A percentile compares a stretch with the other conserved stretches of the same genome.
phyloP scores from a whole-genome alignment of 208 protist species.

The Leishmania mexicana region DNA sequence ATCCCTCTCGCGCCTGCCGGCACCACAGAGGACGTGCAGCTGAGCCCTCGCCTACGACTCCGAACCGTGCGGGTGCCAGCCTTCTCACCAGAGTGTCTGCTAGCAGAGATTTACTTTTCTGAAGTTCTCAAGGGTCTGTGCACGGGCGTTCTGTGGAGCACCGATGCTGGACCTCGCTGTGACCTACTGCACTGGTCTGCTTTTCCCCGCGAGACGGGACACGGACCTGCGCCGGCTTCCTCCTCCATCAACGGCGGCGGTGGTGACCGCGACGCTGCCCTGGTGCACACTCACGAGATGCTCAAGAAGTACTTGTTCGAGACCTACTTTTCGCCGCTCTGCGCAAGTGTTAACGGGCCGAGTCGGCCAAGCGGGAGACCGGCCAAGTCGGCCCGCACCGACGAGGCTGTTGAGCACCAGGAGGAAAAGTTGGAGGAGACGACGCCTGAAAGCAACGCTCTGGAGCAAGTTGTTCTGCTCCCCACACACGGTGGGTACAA shows the following conservation, averaged over 20 bases:
- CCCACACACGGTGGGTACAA: slow-evolving; percentile 82
- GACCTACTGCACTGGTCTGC: slow-evolving; percentile 36
- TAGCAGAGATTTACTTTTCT: slow-evolving; percentile 59
- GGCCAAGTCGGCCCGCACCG: not conserved
- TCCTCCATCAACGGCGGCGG: not conserved
- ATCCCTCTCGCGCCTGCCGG: slow-evolving; percentile 24
- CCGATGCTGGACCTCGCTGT: slow-evolving; percentile 57
- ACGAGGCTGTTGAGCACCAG: not conserved
- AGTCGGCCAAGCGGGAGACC: not conserved
- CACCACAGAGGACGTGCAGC: slow-evolving; percentile 7
- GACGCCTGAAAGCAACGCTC: not conserved
- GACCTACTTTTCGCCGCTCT: slow-evolving; percentile 37
- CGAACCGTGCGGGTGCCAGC: slow-evolving; percentile 48
- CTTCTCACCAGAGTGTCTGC: slow-evolving; percentile 70
- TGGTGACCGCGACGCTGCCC: slow-evolving; percentile 13
- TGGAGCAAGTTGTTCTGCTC: slow-evolving; percentile 61
- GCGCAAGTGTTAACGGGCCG: not conserved
- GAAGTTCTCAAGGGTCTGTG: slow-evolving; percentile 51
- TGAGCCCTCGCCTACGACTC: slow-evolving; percentile 33
- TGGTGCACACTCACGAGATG: slow-evolving; percentile 39
- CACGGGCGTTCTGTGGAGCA: slow-evolving; percentile 58
- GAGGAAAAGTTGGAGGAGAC: slow-evolving; percentile 2
- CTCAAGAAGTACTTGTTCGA: slow-evolving; percentile 46
- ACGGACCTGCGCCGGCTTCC: not conserved
- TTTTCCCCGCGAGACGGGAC: slow-evolving; percentile 4